Base-by-base conservation (phyloP, 225 moss, liverwort and hornwort species). In the Sphagnum tenellum region DNA sequence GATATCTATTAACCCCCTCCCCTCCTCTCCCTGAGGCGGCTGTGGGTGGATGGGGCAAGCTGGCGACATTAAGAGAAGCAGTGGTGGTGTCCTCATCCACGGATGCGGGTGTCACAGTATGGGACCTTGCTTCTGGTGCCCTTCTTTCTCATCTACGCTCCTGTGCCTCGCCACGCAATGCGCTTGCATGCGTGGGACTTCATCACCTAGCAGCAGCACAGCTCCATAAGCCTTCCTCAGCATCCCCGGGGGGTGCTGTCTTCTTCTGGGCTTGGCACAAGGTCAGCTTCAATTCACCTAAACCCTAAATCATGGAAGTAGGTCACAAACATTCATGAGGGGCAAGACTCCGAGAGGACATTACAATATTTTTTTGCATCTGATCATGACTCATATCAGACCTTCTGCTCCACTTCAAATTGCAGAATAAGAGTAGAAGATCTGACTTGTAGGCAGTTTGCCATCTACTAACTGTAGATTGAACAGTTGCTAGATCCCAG, bases 261-360 rank as follows among this genome's bases (percentile, higher is more conserved):
- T 89, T 80, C 83, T 92, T 96, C 76, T 96, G 95, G 95, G 86
- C 95, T 4, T 96, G 95, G 95, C 89, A 92, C 69, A 96, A 92
- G 95, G 95, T 92, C 58, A 29, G 29, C 29, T 29, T 29, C 29
- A 29, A 29, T 29, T 29, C 29, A 29, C 29, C 29, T 29, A 29
- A 29, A 29, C 29, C 29, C 29, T 29, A 29, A 29, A 1, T 29
- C 29, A 29, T 29, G 29, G 29, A 29, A 29, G 29, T 29, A 29
- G 29, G 29, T 29, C 29, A 29, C 29, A 29, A 29, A 29, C 29
- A 29, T 29, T 29, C 29, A 29, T 1, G 1, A 29, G 29, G 29
- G 29, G 29, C 29, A 29, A 29, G 29, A 29, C 29, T 29, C 29
- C 29, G 29, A 29, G 29, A 29, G 29, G 29, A 29, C 29, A 29